Conservation (phyloP, 257 asterid genomes). For the Asclepias syriaca region DNA sequence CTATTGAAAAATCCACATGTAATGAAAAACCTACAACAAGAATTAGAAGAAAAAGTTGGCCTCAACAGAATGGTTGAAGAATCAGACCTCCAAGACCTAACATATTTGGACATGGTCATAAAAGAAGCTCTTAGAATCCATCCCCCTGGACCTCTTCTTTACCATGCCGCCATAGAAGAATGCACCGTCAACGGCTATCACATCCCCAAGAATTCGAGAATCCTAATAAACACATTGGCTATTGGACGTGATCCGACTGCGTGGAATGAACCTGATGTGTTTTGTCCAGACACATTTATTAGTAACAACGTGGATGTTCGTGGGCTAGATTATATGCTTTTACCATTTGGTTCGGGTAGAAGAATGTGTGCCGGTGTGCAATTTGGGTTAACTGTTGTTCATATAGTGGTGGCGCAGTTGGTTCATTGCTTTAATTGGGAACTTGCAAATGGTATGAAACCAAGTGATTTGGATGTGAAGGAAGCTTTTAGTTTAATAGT, state of each 20-base stretch:
- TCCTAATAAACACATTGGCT: conserved; percentile 15
- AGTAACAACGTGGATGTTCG: conserved; percentile 32
- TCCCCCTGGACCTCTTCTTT: conserved; percentile 20
- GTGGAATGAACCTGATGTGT: conserved; percentile 23
- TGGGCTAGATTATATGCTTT: conserved; percentile 47
- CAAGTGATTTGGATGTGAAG: conserved; percentile 41
- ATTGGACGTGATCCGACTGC: conserved; percentile 20
- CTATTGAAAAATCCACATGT: conserved; percentile 17
- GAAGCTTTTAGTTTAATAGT: conserved; percentile 41
- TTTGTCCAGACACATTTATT: conserved; percentile 45
- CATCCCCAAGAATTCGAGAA: conserved; percentile 6
- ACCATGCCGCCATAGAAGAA: conserved; percentile 20
- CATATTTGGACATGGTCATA: conserved; percentile 18
- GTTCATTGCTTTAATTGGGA: conserved; percentile 63
- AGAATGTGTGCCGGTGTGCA: conserved; percentile 55
- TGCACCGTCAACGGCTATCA: conserved; percentile 16
- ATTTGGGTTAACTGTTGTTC: conserved; percentile 38
- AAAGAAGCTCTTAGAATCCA: conserved; percentile 28
- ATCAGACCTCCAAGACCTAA: conserved; percentile 15
- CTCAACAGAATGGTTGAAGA: conserved; percentile 16
- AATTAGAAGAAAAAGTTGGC: conserved; percentile 22
- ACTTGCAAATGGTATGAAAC: conserved; percentile 36
- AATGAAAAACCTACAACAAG: conserved; percentile 21
- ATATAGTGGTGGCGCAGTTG: conserved; percentile 42
- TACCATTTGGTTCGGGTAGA: conserved; percentile 41